A percentile compares a stretch with the other conserved stretches of the same genome.
Evolutionary conservation across 202 grass and related monocot species (phyloP).

Genomic region (Zizania palustris): DNA sequence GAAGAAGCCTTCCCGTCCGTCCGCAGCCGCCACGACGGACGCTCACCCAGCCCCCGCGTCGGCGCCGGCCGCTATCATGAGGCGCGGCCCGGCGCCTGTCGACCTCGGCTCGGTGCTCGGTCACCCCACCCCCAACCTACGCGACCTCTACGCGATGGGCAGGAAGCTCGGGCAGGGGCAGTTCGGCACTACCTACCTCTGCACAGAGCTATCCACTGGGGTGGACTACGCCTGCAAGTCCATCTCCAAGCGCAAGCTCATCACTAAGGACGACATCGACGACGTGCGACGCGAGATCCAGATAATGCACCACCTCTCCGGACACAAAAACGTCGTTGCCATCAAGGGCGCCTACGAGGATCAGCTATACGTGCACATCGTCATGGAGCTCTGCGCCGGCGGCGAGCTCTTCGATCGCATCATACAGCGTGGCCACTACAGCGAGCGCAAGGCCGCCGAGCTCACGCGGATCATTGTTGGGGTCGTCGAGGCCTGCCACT

Average conservation of each 20-base stretch:
- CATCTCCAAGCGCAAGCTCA: constrained; percentile 92
- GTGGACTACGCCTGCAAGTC: constrained; percentile 85
- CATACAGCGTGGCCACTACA: constrained; percentile 78
- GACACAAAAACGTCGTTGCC: constrained; percentile 73
- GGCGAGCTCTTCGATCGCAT: constrained; percentile 96
- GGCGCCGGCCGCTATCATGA: constrained; percentile 50
- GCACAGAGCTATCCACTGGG: constrained; percentile 75
- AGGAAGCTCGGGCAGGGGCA: constrained; percentile 87
- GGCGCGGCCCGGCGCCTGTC: constrained; percentile 57
- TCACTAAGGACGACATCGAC: constrained; percentile 81
- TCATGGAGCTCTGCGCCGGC: constrained; percentile 92
- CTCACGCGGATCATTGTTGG: constrained; percentile 79
- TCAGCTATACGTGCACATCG: constrained; percentile 81
- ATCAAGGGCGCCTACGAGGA: constrained; percentile 97
- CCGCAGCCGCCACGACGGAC: constrained; percentile 41
- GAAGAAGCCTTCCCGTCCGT: constrained; percentile 39
- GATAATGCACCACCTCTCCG: constrained; percentile 97
- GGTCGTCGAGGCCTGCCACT: constrained; percentile 87
- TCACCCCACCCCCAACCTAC: constrained; percentile 72
- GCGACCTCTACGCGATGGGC: constrained; percentile 72
- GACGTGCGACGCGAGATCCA: constrained; percentile 97
- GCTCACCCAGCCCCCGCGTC: constrained; percentile 36
- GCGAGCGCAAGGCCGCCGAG: constrained; percentile 86
- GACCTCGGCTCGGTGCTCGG: constrained; percentile 78
- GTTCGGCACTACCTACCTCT: constrained; percentile 86